Conservation (phyloP, 139 green algal species). For the Chlamydomonas schloesseri region DNA sequence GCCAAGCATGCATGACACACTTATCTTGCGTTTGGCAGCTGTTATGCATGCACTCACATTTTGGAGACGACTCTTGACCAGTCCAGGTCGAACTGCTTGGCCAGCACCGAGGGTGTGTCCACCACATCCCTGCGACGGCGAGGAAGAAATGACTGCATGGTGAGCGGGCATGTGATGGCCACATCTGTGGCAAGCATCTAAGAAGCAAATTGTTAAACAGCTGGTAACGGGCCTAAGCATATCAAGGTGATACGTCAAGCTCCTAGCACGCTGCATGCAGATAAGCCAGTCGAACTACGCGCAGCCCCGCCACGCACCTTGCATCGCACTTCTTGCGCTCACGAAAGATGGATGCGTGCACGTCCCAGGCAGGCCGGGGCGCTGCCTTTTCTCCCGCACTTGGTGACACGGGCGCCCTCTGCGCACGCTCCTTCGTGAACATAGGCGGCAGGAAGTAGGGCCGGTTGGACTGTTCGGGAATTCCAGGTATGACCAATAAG, state of each 20-base stretch:
- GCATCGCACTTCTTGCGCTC: conserved; percentile 33
- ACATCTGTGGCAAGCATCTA: too few relatives aligned
- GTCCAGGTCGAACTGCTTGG: conserved; percentile 41
- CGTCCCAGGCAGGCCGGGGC: conserved; percentile 18
- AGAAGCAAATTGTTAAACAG: too few relatives aligned
- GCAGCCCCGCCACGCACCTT: not conserved
- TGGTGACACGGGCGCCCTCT: conserved; percentile 40
- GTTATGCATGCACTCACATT: not conserved
- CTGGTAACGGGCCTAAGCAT: too few relatives aligned
- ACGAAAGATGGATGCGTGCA: conserved; percentile 7
- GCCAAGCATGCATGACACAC: too few relatives aligned
- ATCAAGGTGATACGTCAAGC: too few relatives aligned
- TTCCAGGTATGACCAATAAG: too few relatives aligned
- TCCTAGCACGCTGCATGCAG: too few relatives aligned
- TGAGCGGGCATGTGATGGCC: too few relatives aligned
- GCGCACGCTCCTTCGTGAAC: not conserved
- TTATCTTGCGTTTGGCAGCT: too few relatives aligned
- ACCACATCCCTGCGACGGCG: conserved; percentile 3
- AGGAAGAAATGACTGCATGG: too few relatives aligned
- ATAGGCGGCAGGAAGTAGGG: conserved; percentile 59
- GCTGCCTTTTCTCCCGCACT: not conserved
- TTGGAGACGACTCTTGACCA: conserved; percentile 18
- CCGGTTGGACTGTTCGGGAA: conserved; percentile 42
- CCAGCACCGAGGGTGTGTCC: conserved; percentile 9
- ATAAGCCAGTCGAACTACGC: too few relatives aligned